These are phyloP conservation scores for Cadophora sp. DNA, from an alignment of 2,329 filamentous ascomycete species.

Conservation along the genomic window DNA sequence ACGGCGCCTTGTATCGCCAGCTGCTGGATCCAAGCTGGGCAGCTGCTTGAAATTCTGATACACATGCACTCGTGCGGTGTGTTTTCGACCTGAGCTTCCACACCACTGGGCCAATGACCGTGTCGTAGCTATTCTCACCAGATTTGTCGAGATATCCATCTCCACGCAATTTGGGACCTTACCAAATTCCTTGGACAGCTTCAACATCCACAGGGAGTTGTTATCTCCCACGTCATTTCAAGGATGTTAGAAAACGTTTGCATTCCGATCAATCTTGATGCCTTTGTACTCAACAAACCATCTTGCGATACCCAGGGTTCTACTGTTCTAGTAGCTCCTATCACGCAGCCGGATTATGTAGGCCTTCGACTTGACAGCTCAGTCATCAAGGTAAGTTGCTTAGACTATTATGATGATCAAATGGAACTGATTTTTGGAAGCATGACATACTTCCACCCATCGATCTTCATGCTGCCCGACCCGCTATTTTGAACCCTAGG, in stretches of 20 bases:
- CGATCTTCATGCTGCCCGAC: slow-evolving; percentile 49
- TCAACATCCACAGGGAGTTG: too few species aligned
- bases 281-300: slow-evolving; percentile 41
- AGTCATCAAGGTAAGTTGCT: slow-evolving; percentile 43
- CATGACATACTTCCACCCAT: slow-evolving; percentile 49
- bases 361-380: slow-evolving; percentile 43
- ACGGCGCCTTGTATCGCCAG: not conserved
- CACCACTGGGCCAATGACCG: too few species aligned
- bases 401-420: not conserved
- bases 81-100: too few species aligned
- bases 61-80: too few species aligned
- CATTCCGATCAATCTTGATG: slow-evolving; percentile 32
- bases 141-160: too few species aligned
- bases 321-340: slow-evolving; percentile 48
- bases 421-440: slow-evolving; percentile 3
- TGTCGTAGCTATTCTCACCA: too few species aligned
- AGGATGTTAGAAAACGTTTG: not conserved
- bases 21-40: too few species aligned
- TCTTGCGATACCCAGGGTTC: slow-evolving; percentile 29
- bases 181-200: too few species aligned
- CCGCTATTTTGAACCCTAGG: slow-evolving; percentile 29
- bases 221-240: too few species aligned
- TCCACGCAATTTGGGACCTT: too few species aligned
- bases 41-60: too few species aligned
- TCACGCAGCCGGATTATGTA: slow-evolving; percentile 56